Conservation (phyloP, 768 basidiomycete species). For the Kwoniella dendrophila region DNA sequence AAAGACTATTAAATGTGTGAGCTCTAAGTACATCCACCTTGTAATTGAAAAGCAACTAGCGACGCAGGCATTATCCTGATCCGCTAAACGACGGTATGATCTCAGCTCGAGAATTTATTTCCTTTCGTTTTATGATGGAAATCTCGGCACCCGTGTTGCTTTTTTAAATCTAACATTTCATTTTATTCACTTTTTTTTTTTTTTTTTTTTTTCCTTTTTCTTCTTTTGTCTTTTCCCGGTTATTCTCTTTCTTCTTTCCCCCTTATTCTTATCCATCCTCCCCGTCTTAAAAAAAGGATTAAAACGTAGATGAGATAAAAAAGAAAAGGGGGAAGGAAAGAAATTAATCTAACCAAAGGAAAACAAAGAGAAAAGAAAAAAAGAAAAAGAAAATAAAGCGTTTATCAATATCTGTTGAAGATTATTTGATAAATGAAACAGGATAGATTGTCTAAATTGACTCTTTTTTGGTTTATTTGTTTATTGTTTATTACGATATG, state of each 20-base stretch:
- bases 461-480: neutral
- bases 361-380: neutral
- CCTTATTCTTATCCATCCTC: no score
- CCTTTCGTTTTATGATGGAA: neutral
- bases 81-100: constrained; percentile 57
- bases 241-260: no score
- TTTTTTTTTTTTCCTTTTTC: no score
- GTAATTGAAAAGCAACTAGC: constrained; percentile 49
- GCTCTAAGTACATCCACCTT: constrained; percentile 26
- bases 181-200: neutral
- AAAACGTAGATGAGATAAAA: neutral
- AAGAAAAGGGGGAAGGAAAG: neutral
- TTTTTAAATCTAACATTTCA: constrained; percentile 13
- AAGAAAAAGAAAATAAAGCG: neutral
- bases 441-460: constrained; percentile 4
- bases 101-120: constrained; percentile 46
- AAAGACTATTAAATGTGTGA: constrained; percentile 25
- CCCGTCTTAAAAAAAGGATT: no score
- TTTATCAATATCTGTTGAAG: constrained; percentile 16
- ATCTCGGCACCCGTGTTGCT: constrained; percentile 43
- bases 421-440: constrained; percentile 13
- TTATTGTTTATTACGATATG: neutral
- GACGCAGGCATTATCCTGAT: constrained; percentile 58
- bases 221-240: no score
- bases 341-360: neutral